phyloP scores from a whole-genome alignment of 2,329 filamentous ascomycete species.

The Aureobasidium sp. region DNA sequence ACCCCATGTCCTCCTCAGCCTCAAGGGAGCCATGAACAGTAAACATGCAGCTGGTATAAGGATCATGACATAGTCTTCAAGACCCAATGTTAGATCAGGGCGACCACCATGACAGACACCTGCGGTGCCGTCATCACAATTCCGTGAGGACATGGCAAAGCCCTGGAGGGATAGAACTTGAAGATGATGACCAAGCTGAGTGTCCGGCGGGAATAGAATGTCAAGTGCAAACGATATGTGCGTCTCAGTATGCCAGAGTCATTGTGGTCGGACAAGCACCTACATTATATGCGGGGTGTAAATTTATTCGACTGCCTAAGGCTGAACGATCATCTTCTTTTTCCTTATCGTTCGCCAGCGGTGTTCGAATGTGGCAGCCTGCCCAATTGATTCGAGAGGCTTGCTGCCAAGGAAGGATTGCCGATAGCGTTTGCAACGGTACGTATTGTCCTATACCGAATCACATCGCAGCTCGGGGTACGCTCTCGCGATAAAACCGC shows the following conservation, averaged over 20 bases:
- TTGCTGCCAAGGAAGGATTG: constrained; percentile 3
- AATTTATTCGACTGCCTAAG: constrained; percentile 10
- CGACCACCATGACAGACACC: constrained; percentile 5
- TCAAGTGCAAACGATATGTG: neutral
- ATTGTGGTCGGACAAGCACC: neutral
- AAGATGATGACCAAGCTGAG: neutral
- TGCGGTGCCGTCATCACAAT: neutral
- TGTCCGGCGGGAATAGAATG: neutral
- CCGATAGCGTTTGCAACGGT: neutral
- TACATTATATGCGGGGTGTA: neutral
- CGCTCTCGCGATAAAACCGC: neutral
- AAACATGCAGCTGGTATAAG: constrained; percentile 22
- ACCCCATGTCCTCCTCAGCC: constrained; percentile 22
- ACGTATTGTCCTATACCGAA: neutral
- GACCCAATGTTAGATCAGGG: constrained; percentile 23
- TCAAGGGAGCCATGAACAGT: constrained; percentile 22
- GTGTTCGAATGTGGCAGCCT: constrained; percentile 8
- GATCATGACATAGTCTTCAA: constrained; percentile 24
- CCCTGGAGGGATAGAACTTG: neutral
- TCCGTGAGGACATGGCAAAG: neutral
- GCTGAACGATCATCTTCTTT: neutral
- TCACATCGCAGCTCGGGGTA: neutral
- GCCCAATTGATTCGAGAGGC: neutral
- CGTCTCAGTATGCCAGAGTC: neutral
- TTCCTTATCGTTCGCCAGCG: neutral